Evolutionary conservation across 2,329 filamentous ascomycete genomes (phyloP).

Genomic region (Didymella arachidicola): DNA sequence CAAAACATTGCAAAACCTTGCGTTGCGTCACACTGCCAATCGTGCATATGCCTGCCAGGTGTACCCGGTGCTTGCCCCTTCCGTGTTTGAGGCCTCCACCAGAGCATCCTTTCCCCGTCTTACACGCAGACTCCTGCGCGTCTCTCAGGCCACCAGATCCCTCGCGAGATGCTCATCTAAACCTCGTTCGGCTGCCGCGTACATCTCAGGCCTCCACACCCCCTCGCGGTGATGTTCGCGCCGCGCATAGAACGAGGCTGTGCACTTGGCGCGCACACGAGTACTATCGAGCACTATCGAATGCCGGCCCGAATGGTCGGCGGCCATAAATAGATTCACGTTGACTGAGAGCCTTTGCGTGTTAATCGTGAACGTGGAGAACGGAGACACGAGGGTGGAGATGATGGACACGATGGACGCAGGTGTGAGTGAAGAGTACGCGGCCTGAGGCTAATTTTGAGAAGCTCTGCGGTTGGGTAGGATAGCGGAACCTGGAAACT

Average conservation of each 20-base stretch:
- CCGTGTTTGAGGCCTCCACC: background rate
- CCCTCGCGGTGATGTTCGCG: background rate
- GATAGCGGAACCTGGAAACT: background rate
- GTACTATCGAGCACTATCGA: background rate
- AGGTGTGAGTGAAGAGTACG: background rate
- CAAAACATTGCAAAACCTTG: conserved; percentile 12
- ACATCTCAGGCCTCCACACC: background rate
- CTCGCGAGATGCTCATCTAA: background rate
- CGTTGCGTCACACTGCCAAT: background rate
- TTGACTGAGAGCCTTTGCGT: background rate
- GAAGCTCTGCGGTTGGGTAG: background rate
- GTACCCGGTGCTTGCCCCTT: background rate
- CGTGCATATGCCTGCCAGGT: background rate
- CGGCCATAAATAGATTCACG: background rate
- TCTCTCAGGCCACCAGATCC: background rate
- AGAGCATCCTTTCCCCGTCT: background rate
- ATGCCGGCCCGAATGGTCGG: too few relatives aligned
- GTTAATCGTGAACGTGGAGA: background rate
- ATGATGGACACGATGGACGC: background rate
- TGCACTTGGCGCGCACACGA: conserved; percentile 9
- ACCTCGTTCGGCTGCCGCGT: background rate
- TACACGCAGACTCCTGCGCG: background rate
- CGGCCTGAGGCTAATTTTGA: background rate
- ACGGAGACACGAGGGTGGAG: background rate
- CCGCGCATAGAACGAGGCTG: background rate